These are phyloP conservation scores for Kondoa malvinella DNA, from an alignment of 768 basidiomycete species.

Conservation along the genomic window DNA sequence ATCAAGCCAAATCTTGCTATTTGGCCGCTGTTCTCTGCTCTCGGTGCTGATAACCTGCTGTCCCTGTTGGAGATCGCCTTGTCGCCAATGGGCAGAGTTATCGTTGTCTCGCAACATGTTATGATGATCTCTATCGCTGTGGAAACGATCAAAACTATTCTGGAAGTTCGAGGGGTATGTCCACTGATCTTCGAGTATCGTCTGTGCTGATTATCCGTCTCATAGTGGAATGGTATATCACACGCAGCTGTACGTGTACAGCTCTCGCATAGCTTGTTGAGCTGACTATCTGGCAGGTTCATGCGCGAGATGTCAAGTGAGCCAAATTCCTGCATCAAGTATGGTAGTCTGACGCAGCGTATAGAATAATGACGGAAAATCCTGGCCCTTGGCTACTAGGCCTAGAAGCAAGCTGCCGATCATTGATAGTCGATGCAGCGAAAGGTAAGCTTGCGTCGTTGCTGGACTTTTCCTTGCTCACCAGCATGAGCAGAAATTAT, in stretches of 20 bases:
- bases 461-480: no score
- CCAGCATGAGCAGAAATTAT: slow-evolving; percentile 85
- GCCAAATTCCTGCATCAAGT: no score
- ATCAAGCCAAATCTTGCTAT: slow-evolving; percentile 43
- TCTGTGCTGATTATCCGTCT: slow-evolving; percentile 32
- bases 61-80: slow-evolving; percentile 86
- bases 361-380: slow-evolving; percentile 87
- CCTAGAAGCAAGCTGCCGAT: slow-evolving; percentile 65
- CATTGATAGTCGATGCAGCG: slow-evolving; percentile 45
- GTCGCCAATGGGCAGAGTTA: slow-evolving; percentile 64
- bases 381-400: slow-evolving; percentile 95
- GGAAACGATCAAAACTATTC: slow-evolving; percentile 64
- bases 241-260: slow-evolving; percentile 19
- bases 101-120: slow-evolving; percentile 76
- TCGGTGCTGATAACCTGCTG: slow-evolving; percentile 83
- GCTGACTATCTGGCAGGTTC: slow-evolving; percentile 16
- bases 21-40: slow-evolving; percentile 86
- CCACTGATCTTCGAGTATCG: slow-evolving; percentile 40
- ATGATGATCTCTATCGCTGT: slow-evolving; percentile 55
- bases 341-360: no score
- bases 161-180: slow-evolving; percentile 64
- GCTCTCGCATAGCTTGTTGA: not conserved
- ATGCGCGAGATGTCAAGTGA: no score
- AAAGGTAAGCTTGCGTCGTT: slow-evolving; percentile 26
- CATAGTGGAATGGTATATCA: slow-evolving; percentile 15